Evolutionary conservation across 495 filamentous ascomycete species (phyloP), one percentile per base, ranked within the genome.

Genomic region (Hapsidospora chrysogenum): DNA sequence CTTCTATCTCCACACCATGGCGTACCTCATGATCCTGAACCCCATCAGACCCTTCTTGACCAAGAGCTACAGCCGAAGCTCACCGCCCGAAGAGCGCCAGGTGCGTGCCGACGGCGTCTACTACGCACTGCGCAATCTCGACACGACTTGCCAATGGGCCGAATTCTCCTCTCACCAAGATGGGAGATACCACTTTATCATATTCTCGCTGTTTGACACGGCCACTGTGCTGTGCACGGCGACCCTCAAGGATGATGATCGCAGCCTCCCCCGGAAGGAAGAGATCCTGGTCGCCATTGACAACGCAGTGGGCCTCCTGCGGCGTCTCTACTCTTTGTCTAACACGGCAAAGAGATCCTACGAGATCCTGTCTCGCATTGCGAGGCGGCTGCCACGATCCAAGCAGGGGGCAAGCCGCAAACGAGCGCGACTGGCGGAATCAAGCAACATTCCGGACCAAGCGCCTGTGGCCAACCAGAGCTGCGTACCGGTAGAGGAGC

Each of bases 181-280:
- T 31, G 57, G 58, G 17, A 65, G 61, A 35, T 70, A 67, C 30
- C 60, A 70, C 31, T 54, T 64, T 29, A 57, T 66, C 25, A 57
- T 63, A n/a, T 70, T 70, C 33, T 51, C 60, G 29, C 52, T 68
- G 10, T 70, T 72, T 32, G 63, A 70, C 35, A 61, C 63, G 1
- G 52, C 60, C 1, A 61, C 64, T 4, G 53, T 61, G 39, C 39
- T 70, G 22, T 66, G 61, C 41, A 65, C 64, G 3, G 63, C 59
- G 1, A 46, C 70, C n/a, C 50, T 66, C 10, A 63, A 68, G 33
- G 66, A 70, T 40, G 47, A 48, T 28, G 46, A 51, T 17, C 33
- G 47, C 21, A 56, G 34, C 23, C 52, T 68, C 17, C 58, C 63
- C 17, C 53, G 53, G 17, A 53, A 60, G 15, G 54, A 64, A 3